These are phyloP conservation scores for Kernera saxatilis DNA, from an alignment of 345 rosid genomes.

Conservation along the genomic window DNA sequence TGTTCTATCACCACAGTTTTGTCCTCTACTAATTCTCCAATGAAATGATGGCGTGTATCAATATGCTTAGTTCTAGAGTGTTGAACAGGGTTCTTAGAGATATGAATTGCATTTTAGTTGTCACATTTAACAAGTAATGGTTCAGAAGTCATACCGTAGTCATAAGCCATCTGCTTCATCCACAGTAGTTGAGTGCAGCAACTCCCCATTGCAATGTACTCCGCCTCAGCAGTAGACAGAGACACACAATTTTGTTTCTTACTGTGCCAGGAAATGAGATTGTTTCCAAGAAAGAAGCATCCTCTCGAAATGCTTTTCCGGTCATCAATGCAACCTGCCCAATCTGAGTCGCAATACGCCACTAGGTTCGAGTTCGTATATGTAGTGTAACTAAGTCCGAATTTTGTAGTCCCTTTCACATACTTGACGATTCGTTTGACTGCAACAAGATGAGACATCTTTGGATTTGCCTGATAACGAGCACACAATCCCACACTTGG, in stretches of 20 bases:
- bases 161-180: too few relatives aligned
- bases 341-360: neutral
- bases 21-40: too few relatives aligned
- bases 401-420: neutral
- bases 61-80: too few relatives aligned
- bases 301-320: neutral
- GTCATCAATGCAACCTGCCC: neutral
- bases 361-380: neutral
- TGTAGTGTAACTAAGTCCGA: neutral
- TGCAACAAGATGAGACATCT: neutral
- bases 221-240: neutral
- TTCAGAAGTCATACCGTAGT: too few relatives aligned
- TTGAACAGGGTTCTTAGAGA: too few relatives aligned
- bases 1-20: too few relatives aligned
- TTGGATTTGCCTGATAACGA: neutral
- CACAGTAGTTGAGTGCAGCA: neutral
- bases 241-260: neutral
- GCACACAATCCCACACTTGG: neutral
- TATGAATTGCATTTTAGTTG: too few relatives aligned
- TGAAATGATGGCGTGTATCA: too few relatives aligned
- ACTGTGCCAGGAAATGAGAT: neutral
- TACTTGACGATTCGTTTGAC: neutral
- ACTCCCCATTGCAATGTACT: neutral
- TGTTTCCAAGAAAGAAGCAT: neutral
- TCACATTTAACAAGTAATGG: too few relatives aligned